Conservation (phyloP, 305 asterid genomes). For the Rubia occidens region DNA sequence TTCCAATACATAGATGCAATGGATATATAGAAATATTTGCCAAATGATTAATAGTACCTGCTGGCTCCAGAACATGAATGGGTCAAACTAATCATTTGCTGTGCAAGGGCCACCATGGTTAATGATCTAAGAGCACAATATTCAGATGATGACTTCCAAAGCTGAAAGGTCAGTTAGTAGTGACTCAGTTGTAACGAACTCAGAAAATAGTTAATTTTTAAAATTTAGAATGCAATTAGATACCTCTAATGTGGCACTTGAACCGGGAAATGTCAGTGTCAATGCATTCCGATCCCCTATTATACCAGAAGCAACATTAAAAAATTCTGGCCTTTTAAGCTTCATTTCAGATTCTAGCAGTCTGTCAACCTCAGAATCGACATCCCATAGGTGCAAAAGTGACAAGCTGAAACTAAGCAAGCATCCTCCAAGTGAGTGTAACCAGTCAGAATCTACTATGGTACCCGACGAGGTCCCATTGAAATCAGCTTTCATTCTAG, state of each 20-base stretch:
- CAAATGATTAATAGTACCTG: conserved; percentile 36
- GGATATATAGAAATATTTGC: neutral
- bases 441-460: conserved; percentile 40
- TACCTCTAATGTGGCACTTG: conserved; percentile 79
- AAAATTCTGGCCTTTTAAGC: conserved; percentile 59
- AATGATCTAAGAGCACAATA: conserved; percentile 89
- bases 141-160: conserved; percentile 91
- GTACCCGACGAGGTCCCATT: conserved; percentile 30
- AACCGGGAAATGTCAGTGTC: conserved; percentile 77
- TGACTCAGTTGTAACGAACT: conserved; percentile 25
- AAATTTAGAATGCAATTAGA: neutral
- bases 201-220: neutral
- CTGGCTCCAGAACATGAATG: conserved; percentile 79
- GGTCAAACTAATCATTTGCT: conserved; percentile 77
- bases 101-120: conserved; percentile 96
- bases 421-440: conserved; percentile 50
- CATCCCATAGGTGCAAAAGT: conserved; percentile 87
- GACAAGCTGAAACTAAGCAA: conserved; percentile 80
- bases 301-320: conserved; percentile 78
- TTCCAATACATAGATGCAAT: too few relatives aligned
- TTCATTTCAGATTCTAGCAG: conserved; percentile 76
- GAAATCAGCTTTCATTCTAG: conserved; percentile 20
- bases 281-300: conserved; percentile 88
- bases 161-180: conserved; percentile 42
- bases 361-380: conserved; percentile 69